A percentile compares a stretch with the other conserved stretches of the same genome.
Evolutionary conservation across 768 basidiomycete species (phyloP).

Genomic region (Termitomyces sp.): DNA sequence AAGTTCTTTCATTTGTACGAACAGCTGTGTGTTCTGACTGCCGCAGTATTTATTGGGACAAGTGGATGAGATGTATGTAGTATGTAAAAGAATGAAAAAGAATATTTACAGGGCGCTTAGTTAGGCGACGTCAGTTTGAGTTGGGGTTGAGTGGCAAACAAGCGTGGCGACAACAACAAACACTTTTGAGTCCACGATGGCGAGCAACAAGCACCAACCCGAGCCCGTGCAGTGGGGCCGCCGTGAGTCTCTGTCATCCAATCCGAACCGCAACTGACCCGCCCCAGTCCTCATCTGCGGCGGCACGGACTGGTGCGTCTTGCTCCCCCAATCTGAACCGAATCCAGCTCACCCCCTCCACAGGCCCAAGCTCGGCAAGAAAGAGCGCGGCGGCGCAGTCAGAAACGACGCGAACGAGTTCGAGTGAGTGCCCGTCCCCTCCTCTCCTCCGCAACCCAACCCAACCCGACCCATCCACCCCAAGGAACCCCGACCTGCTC

Average conservation of each 20-base stretch:
- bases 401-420: constrained; percentile 36
- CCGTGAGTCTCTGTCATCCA: constrained; percentile 1
- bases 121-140: constrained; percentile 6
- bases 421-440: constrained; percentile 29
- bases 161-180: constrained; percentile 10
- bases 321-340: neutral
- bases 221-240: constrained; percentile 10
- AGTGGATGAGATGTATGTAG: neutral
- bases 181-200: constrained; percentile 6
- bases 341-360: neutral
- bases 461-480: neutral
- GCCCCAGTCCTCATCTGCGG: constrained; percentile 76
- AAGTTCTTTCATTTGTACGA: constrained; percentile 14
- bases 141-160: constrained; percentile 5
- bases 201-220: constrained; percentile 8
- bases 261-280: constrained; percentile 1
- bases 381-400: constrained; percentile 52
- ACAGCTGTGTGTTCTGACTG: neutral
- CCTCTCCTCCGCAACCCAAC: neutral
- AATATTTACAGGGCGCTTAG: neutral
- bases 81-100: neutral
- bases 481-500: constrained; percentile 74
- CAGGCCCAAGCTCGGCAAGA: constrained; percentile 75
- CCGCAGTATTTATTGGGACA: constrained; percentile 13
- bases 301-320: constrained; percentile 79